Conservation (phyloP, 345 rosid species). For the Psidium guajava region DNA sequence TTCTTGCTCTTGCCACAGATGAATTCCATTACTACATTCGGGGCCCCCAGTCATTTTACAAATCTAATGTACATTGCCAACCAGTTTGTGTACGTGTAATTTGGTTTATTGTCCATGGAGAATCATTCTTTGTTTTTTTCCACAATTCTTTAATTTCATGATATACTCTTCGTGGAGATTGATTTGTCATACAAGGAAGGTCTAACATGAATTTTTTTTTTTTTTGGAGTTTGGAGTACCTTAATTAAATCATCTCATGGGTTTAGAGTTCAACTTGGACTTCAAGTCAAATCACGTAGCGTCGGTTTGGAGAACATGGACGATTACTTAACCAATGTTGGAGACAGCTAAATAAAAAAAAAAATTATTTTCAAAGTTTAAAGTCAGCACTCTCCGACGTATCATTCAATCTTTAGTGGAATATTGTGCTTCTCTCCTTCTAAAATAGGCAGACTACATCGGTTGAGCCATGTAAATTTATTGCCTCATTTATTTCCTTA, state of each 20-base stretch:
- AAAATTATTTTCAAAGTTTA: neutral
- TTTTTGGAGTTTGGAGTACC: neutral
- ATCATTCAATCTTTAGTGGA: neutral
- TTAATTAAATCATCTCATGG: neutral
- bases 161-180: neutral
- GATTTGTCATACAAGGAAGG: neutral
- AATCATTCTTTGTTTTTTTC: neutral
- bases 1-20: neutral
- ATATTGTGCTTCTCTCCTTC: neutral
- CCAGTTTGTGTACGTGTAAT: neutral
- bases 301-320: neutral
- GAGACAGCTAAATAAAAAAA: neutral
- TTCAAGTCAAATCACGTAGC: neutral
- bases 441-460: neutral
- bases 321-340: neutral
- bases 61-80: neutral
- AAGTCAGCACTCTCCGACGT: neutral
- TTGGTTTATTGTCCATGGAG: neutral
- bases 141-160: neutral
- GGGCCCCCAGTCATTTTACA: neutral
- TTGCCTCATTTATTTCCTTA: neutral
- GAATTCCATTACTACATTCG: too few relatives aligned
- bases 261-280: neutral
- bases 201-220: neutral
- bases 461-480: fast-evolving